phyloP scores from a whole-genome alignment of 2,329 filamentous ascomycete species.

The Trichoderma sp. region DNA sequence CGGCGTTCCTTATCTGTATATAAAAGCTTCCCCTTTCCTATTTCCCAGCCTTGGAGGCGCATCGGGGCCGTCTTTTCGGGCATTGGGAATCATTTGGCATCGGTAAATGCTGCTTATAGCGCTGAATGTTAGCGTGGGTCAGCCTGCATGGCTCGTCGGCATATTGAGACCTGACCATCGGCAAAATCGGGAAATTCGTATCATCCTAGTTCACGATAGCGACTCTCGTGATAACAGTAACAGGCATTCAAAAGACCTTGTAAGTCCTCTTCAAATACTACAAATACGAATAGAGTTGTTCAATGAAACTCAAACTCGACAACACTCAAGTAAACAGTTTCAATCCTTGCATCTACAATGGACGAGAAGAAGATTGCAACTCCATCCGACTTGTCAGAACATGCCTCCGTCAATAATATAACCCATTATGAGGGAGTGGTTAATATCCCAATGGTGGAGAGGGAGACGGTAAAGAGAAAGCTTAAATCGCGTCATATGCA shows the following conservation, averaged over 20 bases:
- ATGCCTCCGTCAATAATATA: background rate
- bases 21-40: background rate
- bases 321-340: background rate
- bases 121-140: background rate
- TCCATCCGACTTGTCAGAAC: background rate
- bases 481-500: conserved; percentile 42
- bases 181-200: conserved; percentile 1
- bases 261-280: background rate
- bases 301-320: background rate
- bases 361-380: conserved; percentile 8
- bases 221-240: background rate
- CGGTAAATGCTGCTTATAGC: background rate
- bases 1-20: conserved; percentile 12
- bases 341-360: background rate
- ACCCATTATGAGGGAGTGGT: background rate
- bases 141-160: background rate
- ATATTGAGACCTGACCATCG: background rate
- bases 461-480: background rate
- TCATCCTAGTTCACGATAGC: background rate
- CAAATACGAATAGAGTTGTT: background rate
- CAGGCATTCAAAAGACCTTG: conserved; percentile 3
- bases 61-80: background rate
- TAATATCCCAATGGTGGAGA: background rate
- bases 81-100: background rate
- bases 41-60: background rate